Percentiles rank a stretch among this genome's conserved stretches.
Evolutionary conservation across 129 eudicot genomes (phyloP).

Genomic region (Tagetes erecta): DNA sequence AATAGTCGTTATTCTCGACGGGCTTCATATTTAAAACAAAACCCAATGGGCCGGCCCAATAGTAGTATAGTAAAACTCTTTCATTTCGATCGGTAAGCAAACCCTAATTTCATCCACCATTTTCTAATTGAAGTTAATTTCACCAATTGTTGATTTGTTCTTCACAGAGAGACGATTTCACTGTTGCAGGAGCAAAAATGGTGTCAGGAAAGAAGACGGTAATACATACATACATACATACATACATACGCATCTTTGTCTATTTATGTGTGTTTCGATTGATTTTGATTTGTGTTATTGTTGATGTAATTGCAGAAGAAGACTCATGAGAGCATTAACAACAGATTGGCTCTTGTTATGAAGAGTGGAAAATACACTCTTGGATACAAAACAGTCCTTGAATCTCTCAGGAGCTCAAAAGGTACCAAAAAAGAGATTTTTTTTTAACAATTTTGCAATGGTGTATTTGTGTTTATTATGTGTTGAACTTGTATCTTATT

Average conservation of each 20-base stretch:
- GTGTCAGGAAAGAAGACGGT: constrained; percentile 54
- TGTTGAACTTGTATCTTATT: not conserved
- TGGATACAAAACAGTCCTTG: constrained; percentile 65
- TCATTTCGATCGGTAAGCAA: constrained; percentile 32
- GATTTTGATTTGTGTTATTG: not conserved
- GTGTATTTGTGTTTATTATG: not conserved
- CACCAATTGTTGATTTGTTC: not conserved
- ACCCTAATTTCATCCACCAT: constrained; percentile 29
- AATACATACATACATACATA: constrained; percentile 6
- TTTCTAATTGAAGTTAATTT: not conserved
- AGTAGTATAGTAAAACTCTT: not conserved
- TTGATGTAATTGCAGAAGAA: constrained; percentile 40
- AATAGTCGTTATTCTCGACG: too few species aligned
- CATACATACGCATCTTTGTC: not conserved
- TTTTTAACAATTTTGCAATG: not conserved
- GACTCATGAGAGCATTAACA: constrained; percentile 74
- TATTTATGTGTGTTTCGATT: not conserved
- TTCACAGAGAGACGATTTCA: not conserved
- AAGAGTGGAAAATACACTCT: constrained; percentile 66
- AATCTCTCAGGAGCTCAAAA: constrained; percentile 58
- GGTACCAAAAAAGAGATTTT: constrained; percentile 18
- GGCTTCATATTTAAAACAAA: too few species aligned
- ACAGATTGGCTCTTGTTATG: constrained; percentile 64
- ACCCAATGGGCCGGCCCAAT: too few species aligned
- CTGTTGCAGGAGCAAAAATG: constrained; percentile 38